Conservation (phyloP, 495 filamentous ascomycete species). For the Rostrohypoxylon terebratum region DNA sequence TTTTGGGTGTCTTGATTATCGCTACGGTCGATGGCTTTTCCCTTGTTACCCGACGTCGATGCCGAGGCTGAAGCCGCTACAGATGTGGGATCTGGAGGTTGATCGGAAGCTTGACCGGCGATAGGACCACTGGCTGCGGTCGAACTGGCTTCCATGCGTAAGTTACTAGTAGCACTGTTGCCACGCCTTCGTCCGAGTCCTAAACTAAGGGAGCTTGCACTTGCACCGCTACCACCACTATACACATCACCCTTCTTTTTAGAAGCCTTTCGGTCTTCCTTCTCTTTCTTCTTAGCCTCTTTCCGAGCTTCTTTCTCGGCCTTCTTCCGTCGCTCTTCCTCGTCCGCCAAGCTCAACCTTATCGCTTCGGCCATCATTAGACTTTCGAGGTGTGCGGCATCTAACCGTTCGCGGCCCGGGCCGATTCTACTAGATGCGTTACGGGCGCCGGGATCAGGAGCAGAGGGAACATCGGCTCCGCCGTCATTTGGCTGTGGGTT, state of each 20-base stretch:
- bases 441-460: constrained; percentile 42
- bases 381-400: constrained; percentile 79
- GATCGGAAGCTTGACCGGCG: constrained; percentile 5
- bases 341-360: constrained; percentile 83
- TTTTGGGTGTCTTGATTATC: constrained; percentile 37
- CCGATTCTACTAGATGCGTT: constrained; percentile 34
- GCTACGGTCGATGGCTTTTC: constrained; percentile 80
- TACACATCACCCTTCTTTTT: constrained; percentile 69
- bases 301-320: constrained; percentile 84
- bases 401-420: constrained; percentile 37
- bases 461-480: constrained; percentile 43
- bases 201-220: constrained; percentile 65
- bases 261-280: constrained; percentile 82
- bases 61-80: constrained; percentile 24
- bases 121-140: constrained; percentile 44
- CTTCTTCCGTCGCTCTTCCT: constrained; percentile 86
- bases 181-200: constrained; percentile 63
- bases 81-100: constrained; percentile 36
- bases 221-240: constrained; percentile 61
- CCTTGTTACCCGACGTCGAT: constrained; percentile 68
- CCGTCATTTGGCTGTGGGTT: constrained; percentile 51
- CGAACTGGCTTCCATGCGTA: constrained; percentile 58
- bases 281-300: constrained; percentile 83
- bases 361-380: constrained; percentile 99
- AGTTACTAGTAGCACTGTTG: constrained; percentile 65